phyloP scores from a whole-genome alignment of 108 stramenopile species.

The Skeletonema menzelii region DNA sequence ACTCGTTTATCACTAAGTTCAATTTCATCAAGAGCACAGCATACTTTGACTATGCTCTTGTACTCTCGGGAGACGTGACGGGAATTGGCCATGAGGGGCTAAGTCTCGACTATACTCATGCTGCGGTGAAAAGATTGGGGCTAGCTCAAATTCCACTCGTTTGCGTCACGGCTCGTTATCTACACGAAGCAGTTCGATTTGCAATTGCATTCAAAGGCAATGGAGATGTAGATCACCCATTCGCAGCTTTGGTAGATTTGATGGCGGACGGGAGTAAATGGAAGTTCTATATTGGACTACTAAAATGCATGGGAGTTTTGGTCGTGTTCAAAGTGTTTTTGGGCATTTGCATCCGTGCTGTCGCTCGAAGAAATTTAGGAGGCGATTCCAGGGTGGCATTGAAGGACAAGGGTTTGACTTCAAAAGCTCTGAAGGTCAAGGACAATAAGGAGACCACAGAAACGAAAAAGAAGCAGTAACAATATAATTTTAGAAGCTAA shows the following conservation, averaged over 20 bases:
- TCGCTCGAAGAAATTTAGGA: conserved; percentile 30
- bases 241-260: conserved; percentile 24
- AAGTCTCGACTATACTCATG: conserved; percentile 90
- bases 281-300: conserved; percentile 27
- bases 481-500: background rate
- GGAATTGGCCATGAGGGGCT: conserved; percentile 87
- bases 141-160: conserved; percentile 92
- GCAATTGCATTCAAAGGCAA: conserved; percentile 35
- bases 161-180: conserved; percentile 85
- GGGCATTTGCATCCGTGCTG: conserved; percentile 23
- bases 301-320: conserved; percentile 18
- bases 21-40: conserved; percentile 84
- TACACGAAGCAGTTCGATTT: conserved; percentile 77
- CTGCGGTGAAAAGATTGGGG: conserved; percentile 91
- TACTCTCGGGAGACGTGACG: conserved; percentile 89
- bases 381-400: conserved; percentile 12
- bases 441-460: background rate
- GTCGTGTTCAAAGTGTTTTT: conserved; percentile 31
- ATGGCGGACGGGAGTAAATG: conserved; percentile 25
- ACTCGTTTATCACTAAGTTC: conserved; percentile 97
- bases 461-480: background rate
- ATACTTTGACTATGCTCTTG: conserved; percentile 83
- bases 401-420: background rate
- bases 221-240: conserved; percentile 27
- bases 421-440: background rate